Conservation (phyloP, 768 basidiomycete species). For the Kwoniella shandongensis region DNA sequence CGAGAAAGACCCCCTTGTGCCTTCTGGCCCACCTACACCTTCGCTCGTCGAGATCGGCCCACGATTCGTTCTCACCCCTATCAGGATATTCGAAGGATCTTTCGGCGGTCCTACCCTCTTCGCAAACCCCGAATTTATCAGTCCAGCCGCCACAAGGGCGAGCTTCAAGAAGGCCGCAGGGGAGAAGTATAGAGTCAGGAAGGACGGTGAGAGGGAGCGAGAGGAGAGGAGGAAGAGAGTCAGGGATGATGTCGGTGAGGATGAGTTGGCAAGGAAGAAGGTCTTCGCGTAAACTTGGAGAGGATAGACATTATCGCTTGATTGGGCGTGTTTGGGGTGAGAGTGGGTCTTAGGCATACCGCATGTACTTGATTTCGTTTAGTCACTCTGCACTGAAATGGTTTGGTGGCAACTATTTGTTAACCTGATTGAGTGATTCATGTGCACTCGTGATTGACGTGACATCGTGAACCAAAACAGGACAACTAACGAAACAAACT, state of each 20-base stretch:
- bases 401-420: no score
- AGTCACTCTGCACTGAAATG: no score
- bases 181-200: conserved; percentile 75
- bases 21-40: conserved; percentile 77
- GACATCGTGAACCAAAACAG: no score
- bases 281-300: conserved; percentile 89
- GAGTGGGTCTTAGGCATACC: no score
- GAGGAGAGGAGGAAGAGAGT: conserved; percentile 65
- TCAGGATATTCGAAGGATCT: conserved; percentile 96
- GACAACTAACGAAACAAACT: no score
- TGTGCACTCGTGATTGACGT: no score
- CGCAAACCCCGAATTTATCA: conserved; percentile 94
- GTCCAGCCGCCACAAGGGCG: conserved; percentile 77
- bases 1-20: conserved; percentile 88
- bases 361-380: no score
- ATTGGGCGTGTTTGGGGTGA: no score
- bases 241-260: conserved; percentile 63
- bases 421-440: no score
- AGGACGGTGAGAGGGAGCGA: conserved; percentile 71
- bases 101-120: conserved; percentile 93
- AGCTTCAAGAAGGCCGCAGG: conserved; percentile 70
- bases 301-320: no score
- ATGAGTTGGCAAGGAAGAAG: conserved; percentile 77
- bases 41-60: conserved; percentile 97
- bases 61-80: conserved; percentile 93